A percentile compares a stretch with the other conserved stretches of the same genome.
Evolutionary conservation across 75 land plant genomes (phyloP).

Genomic region (Picea sitchensis): DNA sequence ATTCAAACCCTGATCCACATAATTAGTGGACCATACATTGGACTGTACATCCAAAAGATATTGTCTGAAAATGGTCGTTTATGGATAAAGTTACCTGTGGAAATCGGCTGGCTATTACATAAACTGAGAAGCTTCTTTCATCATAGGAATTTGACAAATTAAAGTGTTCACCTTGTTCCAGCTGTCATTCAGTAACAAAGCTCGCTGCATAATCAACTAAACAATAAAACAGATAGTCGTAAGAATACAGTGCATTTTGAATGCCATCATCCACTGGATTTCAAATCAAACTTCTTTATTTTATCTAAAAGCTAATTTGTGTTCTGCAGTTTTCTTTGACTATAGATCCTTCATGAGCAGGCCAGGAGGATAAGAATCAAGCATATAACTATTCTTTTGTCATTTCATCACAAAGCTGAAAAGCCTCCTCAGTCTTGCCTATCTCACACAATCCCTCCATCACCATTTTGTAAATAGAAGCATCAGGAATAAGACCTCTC

Average conservation of each 20-base stretch:
- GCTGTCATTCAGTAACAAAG: background rate
- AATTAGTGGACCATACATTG: background rate
- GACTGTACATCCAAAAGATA: background rate
- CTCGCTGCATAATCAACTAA: background rate
- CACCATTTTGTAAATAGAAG: slow-evolving; percentile 18
- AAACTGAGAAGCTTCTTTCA: background rate
- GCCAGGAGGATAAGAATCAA: slow-evolving; percentile 3
- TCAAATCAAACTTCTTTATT: background rate
- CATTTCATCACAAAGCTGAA: slow-evolving; percentile 27
- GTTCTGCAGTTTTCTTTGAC: background rate
- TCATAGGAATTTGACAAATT: background rate
- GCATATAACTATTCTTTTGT: background rate
- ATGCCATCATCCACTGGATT: background rate
- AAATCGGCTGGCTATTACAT: background rate
- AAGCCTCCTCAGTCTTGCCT: slow-evolving; percentile 18
- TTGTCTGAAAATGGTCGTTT: too few relatives aligned
- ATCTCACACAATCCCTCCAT: slow-evolving; percentile 13
- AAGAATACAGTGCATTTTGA: background rate
- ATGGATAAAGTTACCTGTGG: too few relatives aligned
- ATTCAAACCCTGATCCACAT: background rate
- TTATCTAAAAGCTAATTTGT: background rate
- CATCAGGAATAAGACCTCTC: slow-evolving; percentile 8
- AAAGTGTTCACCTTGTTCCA: background rate
- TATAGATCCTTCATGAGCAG: background rate
- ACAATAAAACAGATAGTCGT: background rate